Evolutionary conservation across 2,329 filamentous ascomycete genomes (phyloP), one percentile per base, ranked within the genome.

Genomic region (Exophiala aquamarina): DNA sequence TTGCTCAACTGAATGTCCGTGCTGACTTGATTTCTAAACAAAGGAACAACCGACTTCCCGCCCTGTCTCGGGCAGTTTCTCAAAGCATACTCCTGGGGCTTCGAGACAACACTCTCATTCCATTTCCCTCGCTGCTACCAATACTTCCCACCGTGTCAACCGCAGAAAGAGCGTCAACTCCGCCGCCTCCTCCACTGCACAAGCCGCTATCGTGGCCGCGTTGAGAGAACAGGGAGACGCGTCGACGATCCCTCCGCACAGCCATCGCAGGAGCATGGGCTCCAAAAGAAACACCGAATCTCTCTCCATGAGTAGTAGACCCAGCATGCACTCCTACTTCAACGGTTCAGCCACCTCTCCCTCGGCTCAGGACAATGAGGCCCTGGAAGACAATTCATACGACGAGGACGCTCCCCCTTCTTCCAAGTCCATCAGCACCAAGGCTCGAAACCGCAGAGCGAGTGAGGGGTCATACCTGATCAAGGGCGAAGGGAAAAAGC

Each of bases 101-200:
- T 56, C 37, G 54, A 61, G 53, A 57, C 60, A 65, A 47, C 88
- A 90, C 73, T 88, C 88, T 40, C 86, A 93, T 69, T 92, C 89
- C 49, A 76, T 90, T 59, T 86, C 91, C 46, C 79, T 86, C 50
- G 82, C 83, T 59, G 82, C 86, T 49, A 80, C 91, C 63, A 92
- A 91, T 73, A 73, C 84, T 60, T 84, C 82, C 67, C 87, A 95
- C 69, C 87, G 93, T 60, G 83, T 97, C 59, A 90, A 88, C 60
- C 88, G 92, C 63, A 83, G 93, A 61, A 97, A 97, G 80, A 96
- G 91, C 71, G 90, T 95, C 65, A 83, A 81, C 65, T 89, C 88
- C 52, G 86, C 83, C 56, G 81, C 84, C 37, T 79, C 77, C 38
- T 91, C 87, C 69, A 82, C 86, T 36, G 84, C 87, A 14, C 88